phyloP scores from a whole-genome alignment of 176 grass and related monocot species.

The Cenchrus americanus region DNA sequence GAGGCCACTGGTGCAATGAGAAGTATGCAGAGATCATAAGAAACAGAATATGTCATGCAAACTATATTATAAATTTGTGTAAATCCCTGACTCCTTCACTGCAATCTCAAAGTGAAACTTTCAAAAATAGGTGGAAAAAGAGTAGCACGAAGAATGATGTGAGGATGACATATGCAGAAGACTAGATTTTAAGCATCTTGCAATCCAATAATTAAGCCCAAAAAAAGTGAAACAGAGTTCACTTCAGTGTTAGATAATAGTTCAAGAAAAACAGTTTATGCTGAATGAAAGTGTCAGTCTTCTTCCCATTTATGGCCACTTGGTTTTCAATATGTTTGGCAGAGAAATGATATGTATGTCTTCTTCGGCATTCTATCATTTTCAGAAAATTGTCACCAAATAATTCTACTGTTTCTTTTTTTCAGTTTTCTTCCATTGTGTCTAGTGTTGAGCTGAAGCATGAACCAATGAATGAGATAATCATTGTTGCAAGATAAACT shows the following conservation, averaged over 20 bases:
- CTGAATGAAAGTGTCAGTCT: background rate
- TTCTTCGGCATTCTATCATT: background rate
- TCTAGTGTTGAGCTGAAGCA: background rate
- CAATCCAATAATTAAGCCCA: background rate
- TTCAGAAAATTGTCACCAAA: background rate
- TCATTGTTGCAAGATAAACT: background rate
- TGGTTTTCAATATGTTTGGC: background rate
- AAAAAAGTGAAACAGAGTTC: background rate
- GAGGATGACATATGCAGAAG: background rate
- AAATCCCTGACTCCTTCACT: background rate
- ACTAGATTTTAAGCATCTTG: background rate
- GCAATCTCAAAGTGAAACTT: background rate
- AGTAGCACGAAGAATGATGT: background rate
- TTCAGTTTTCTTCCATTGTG: background rate
- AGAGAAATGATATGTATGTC: background rate
- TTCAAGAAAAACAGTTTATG: background rate
- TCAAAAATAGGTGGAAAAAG: background rate
- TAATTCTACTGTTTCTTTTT: background rate
- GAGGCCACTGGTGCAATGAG: background rate
- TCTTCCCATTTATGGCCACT: background rate
- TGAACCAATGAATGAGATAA: background rate
- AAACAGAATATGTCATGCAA: background rate
- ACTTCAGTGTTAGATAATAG: background rate
- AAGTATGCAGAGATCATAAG: background rate
- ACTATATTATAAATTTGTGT: background rate